A percentile compares a stretch with the other conserved stretches of the same genome.
Evolutionary conservation across 768 basidiomycete genomes (phyloP).

Genomic region (Pleurotus salmoneostramineus): DNA sequence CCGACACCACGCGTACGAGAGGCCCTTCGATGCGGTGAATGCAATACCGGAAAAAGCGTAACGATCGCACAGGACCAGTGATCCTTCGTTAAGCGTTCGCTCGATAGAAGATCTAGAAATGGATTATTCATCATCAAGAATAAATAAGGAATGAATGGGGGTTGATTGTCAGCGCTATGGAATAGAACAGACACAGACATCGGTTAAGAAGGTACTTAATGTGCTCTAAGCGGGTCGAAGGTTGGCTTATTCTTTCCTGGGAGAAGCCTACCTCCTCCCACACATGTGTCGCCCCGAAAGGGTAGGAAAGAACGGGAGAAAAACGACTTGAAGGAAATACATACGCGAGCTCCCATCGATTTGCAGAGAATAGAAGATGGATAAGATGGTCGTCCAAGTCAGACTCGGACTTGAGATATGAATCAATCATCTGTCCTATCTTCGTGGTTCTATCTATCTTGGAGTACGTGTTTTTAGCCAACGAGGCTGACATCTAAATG

Average conservation of each 20-base stretch:
- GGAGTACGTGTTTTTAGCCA: neutral
- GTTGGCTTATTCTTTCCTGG: no score
- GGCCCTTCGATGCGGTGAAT: conserved; percentile 69
- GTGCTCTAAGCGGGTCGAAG: neutral
- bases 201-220: neutral
- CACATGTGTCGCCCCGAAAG: no score
- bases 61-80: conserved; percentile 81
- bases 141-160: neutral
- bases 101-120: conserved; percentile 55
- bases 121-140: neutral
- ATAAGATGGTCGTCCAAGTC: conserved; percentile 91
- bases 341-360: conserved; percentile 93
- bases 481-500: neutral
- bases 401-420: conserved; percentile 78
- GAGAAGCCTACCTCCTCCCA: no score
- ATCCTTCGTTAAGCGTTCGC: conserved; percentile 54
- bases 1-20: conserved; percentile 81
- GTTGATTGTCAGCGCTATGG: neutral
- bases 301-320: no score
- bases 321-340: conserved; percentile 16
- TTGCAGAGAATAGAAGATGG: conserved; percentile 94
- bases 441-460: conserved; percentile 80
- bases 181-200: neutral
- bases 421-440: conserved; percentile 91
- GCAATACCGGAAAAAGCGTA: conserved; percentile 97